A percentile compares a stretch with the other conserved stretches of the same genome.
These are phyloP conservation scores for Tricholoma hemisulphureum DNA, from an alignment of 768 basidiomycete genomes.

Conservation along the genomic window DNA sequence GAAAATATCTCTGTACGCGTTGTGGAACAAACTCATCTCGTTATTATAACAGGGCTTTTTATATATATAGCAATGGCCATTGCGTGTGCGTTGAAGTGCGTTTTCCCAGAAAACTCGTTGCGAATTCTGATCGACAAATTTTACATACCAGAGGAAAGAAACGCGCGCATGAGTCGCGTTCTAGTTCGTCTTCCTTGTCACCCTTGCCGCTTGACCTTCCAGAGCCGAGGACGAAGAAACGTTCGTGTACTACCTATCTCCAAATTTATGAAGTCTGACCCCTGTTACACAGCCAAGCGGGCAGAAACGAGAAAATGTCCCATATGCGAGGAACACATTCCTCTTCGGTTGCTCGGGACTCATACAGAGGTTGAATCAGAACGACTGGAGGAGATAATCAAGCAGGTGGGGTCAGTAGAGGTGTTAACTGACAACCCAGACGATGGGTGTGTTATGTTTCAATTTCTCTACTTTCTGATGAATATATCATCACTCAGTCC, in stretches of 20 bases:
- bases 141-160: slow-evolving; percentile 48
- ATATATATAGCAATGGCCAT: slow-evolving; percentile 18
- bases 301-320: slow-evolving; percentile 78
- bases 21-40: slow-evolving; percentile 11
- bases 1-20: slow-evolving; percentile 8
- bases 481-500: slow-evolving; percentile 21
- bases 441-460: slow-evolving; percentile 53
- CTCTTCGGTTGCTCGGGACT: slow-evolving; percentile 63
- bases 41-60: slow-evolving; percentile 5
- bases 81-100: slow-evolving; percentile 31
- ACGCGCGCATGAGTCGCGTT: slow-evolving; percentile 34
- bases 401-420: slow-evolving; percentile 60
- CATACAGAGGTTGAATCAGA: slow-evolving; percentile 68
- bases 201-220: slow-evolving; percentile 31
- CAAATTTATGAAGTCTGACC: slow-evolving; percentile 6
- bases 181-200: slow-evolving; percentile 35
- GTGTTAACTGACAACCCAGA: slow-evolving; percentile 51
- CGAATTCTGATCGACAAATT: background rate
- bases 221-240: slow-evolving; percentile 48
- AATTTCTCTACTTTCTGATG: background rate
- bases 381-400: slow-evolving; percentile 67
- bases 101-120: slow-evolving; percentile 2
- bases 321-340: slow-evolving; percentile 69
- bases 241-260: slow-evolving; percentile 31
- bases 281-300: slow-evolving; percentile 49